Percentiles rank a stretch among this genome's conserved stretches.
These are phyloP conservation scores for Mariannaea sp. DNA, from an alignment of 2,329 filamentous ascomycete species.

Conservation along the genomic window DNA sequence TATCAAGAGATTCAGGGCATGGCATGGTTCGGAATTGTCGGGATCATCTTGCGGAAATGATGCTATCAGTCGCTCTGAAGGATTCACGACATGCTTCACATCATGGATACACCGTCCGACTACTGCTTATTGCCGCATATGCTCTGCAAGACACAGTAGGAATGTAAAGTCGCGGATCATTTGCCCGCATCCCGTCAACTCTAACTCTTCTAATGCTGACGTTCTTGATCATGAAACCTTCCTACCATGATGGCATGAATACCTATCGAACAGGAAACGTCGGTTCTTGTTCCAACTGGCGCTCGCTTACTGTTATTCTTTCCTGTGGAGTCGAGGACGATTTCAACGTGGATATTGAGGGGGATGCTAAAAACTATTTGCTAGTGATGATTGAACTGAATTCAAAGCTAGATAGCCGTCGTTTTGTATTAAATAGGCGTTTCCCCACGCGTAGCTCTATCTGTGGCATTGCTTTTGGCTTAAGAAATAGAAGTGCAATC, in stretches of 20 bases:
- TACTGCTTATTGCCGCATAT: slow-evolving; percentile 4
- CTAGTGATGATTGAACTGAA: background rate
- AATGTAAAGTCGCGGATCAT: slow-evolving; percentile 3
- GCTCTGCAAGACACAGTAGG: background rate
- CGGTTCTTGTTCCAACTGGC: slow-evolving; percentile 4
- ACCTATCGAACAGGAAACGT: background rate
- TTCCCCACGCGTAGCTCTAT: background rate
- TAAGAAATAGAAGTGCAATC: background rate
- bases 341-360: slow-evolving; percentile 6
- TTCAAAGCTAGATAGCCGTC: background rate
- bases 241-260: background rate
- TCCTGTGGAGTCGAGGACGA: slow-evolving; percentile 3
- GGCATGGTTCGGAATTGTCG: slow-evolving; percentile 19
- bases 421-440: slow-evolving; percentile 16
- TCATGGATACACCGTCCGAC: background rate
- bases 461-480: background rate
- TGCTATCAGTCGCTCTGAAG: slow-evolving; percentile 4
- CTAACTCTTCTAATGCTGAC: slow-evolving; percentile 3
- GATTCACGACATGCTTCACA: slow-evolving; percentile 6
- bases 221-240: background rate
- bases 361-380: background rate
- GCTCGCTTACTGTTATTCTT: slow-evolving; percentile 2
- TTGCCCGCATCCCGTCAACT: slow-evolving; percentile 12
- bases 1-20: background rate
- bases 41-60: slow-evolving; percentile 11